Conservation (phyloP, 495 filamentous ascomycete genomes). For the Lasiosphaeria hispida region DNA sequence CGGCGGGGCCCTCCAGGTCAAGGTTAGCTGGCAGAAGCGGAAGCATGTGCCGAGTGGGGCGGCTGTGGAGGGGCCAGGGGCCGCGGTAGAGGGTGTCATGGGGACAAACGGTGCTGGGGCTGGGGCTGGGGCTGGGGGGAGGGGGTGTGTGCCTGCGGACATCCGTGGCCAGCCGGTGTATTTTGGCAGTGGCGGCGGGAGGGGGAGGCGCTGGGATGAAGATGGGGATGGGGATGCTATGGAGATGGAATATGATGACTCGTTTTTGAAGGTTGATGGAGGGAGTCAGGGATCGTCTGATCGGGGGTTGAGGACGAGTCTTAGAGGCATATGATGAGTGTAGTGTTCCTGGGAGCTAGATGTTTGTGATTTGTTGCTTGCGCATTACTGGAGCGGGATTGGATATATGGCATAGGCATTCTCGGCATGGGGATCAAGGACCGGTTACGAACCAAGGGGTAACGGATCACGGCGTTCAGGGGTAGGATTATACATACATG, state of each 20-base stretch:
- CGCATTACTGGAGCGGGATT: too few relatives aligned
- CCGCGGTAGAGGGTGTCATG: background rate
- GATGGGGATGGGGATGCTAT: background rate
- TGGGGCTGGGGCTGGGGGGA: background rate
- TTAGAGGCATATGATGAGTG: background rate
- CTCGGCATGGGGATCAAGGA: too few relatives aligned
- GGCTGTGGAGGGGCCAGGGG: background rate
- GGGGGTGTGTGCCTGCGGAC: background rate
- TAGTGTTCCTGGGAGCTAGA: background rate
- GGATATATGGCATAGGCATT: too few relatives aligned
- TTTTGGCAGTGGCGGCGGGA: background rate
- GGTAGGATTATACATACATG: too few relatives aligned
- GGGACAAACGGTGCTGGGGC: background rate
- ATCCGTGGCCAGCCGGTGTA: too few relatives aligned
- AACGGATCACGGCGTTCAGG: too few relatives aligned
- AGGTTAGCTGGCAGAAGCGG: constrained; percentile 15
- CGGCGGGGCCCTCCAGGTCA: constrained; percentile 8
- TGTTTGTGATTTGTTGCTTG: background rate
- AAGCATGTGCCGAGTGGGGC: background rate
- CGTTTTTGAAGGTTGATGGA: background rate
- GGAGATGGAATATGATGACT: constrained; percentile 3
- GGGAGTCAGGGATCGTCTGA: background rate
- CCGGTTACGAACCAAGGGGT: too few relatives aligned
- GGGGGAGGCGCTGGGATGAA: background rate
- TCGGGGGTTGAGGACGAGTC: background rate